Conservation (phyloP, 78 protist species). For the Dictyostelium citrinum region DNA sequence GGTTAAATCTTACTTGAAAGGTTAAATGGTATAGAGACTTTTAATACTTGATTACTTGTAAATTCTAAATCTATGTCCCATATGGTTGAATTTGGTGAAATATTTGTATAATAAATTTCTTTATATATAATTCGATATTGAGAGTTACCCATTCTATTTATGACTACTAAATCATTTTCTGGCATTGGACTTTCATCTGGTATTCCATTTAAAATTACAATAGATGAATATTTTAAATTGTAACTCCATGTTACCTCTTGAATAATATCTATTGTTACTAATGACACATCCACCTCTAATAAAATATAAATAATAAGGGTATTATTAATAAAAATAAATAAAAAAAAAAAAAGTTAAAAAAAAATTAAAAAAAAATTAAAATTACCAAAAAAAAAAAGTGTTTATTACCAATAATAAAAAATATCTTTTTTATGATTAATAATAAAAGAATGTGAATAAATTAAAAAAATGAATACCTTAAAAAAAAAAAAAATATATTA, state of each 20-base stretch:
- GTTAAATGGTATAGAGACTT: not conserved
- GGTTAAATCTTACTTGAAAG: too few species aligned
- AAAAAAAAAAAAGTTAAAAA: too few species aligned
- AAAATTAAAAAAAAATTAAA: too few species aligned
- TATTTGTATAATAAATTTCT: too few species aligned
- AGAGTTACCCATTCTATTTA: not conserved
- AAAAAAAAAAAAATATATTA: too few species aligned
- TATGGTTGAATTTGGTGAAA: not conserved
- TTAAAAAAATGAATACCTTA: too few species aligned
- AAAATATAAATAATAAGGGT: too few species aligned
- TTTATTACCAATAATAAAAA: too few species aligned
- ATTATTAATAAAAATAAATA: too few species aligned
- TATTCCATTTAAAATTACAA: not conserved
- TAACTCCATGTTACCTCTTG: not conserved
- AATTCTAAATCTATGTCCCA: not conserved
- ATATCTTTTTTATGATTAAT: too few species aligned
- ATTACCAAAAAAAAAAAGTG: too few species aligned
- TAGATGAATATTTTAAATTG: not conserved
- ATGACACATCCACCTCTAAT: not conserved
- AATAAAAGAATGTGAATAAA: too few species aligned
- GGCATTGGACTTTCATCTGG: not conserved
- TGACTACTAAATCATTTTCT: not conserved
- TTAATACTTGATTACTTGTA: not conserved
- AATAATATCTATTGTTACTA: not conserved
- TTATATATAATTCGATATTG: not conserved